Evolutionary conservation across 2,329 filamentous ascomycete species (phyloP), one percentile per base, ranked within the genome.

Genomic region (Fusarium siculi): DNA sequence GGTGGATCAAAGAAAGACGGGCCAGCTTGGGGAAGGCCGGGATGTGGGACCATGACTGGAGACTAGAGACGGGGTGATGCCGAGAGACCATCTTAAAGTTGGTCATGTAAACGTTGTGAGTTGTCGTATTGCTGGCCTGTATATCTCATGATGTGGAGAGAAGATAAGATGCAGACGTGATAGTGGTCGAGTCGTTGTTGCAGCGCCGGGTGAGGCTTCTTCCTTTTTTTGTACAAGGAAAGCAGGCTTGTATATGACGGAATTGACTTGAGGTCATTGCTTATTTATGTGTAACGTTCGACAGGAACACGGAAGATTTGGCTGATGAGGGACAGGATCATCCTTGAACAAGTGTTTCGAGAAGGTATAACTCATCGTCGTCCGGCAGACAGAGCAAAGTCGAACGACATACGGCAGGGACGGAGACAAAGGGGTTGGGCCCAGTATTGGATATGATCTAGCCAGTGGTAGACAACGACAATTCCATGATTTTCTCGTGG

Each of bases 11-110:
- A 61, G 57, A 63, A 73, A 58, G 63, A 72, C 66, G 68, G 73
- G 75, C 73, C 68, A 65, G 58, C 54, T 77, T 75, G 73, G 75
- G 72, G 70, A 68, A 63, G 67, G 47, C 72, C 69, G 73, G 76
- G 73, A 70, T 77, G 76, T 78, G 76, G 76, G 73, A 75, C 74
- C 69, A 44, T 59, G 72, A 70, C 65, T 77, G 69, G 73, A 69
- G 72, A 72, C 60, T 39, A 44, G 37, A 63, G 39, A 64, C 50
- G 30, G 42, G 54, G 15, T 57, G 70, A 70, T 66, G 66, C 64
- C 66, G 46, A 68, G 75, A 74, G 72, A 58, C 63, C 60, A 64
- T 55, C 50, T 66, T 55, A 19, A 55, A 46, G 50, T 58, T 71
- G 70, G 66, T 72, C 59, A 76, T 66, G 39, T 28, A 39, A 49